phyloP scores from a whole-genome alignment of 2,329 filamentous ascomycete species.

The Cyphellophora europaea region DNA sequence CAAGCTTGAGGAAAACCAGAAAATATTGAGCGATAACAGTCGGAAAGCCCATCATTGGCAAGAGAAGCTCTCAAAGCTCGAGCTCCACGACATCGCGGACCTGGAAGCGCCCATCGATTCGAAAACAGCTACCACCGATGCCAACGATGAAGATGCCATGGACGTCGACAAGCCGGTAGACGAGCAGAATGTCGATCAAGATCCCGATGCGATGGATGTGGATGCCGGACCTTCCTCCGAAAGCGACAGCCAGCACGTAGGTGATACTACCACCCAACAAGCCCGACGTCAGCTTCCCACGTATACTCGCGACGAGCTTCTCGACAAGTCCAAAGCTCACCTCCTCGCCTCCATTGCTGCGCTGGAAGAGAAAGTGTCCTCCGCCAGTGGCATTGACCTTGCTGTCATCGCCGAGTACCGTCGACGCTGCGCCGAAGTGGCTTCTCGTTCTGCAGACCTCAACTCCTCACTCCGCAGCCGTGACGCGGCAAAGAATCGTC shows the following conservation, averaged over 20 bases:
- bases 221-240: conserved; percentile 23
- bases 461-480: conserved; percentile 66
- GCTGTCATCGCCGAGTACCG: conserved; percentile 83
- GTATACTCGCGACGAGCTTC: conserved; percentile 64
- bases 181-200: conserved; percentile 66
- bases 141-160: conserved; percentile 7
- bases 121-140: neutral
- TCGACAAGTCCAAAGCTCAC: conserved; percentile 52
- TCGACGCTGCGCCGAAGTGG: conserved; percentile 73
- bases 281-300: conserved; percentile 56
- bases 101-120: conserved; percentile 27
- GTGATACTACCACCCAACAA: conserved; percentile 3
- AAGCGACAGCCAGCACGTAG: conserved; percentile 41
- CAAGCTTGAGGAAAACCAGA: conserved; percentile 93
- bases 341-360: conserved; percentile 57
- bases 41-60: conserved; percentile 78
- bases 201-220: conserved; percentile 34
- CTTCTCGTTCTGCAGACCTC: conserved; percentile 72
- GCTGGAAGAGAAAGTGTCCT: conserved; percentile 69
- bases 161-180: conserved; percentile 26
- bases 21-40: conserved; percentile 76
- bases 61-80: conserved; percentile 77
- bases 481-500: conserved; percentile 81
- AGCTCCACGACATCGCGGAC: conserved; percentile 70
- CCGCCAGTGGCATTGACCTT: conserved; percentile 70